These are phyloP conservation scores for Boletus rubescentipes DNA, from an alignment of 768 basidiomycete species.

Conservation along the genomic window DNA sequence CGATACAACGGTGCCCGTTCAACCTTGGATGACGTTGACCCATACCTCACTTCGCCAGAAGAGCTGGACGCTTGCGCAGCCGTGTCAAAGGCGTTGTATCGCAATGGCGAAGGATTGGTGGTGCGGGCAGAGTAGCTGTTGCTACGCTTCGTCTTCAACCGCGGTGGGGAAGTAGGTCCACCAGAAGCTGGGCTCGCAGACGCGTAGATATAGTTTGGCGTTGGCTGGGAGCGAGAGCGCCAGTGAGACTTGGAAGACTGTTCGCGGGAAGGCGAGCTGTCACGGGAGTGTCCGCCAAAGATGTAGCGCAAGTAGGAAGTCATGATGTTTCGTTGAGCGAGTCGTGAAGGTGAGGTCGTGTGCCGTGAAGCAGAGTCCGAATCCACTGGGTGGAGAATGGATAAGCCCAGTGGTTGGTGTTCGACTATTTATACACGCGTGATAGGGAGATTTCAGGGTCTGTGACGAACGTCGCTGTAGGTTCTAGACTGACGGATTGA, in stretches of 20 bases:
- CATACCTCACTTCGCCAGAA: slow-evolving; percentile 34
- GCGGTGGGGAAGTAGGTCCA: slow-evolving; percentile 38
- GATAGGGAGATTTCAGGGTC: slow-evolving; percentile 25
- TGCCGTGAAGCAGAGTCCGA: slow-evolving; percentile 7
- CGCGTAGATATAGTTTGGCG: slow-evolving; percentile 43
- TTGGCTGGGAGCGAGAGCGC: slow-evolving; percentile 42
- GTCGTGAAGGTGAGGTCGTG: slow-evolving; percentile 23
- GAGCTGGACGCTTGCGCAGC: slow-evolving; percentile 20
- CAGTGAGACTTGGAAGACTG: slow-evolving; percentile 40
- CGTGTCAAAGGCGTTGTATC: slow-evolving; percentile 39
- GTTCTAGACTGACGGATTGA: slow-evolving; percentile 26
- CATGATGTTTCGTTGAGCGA: slow-evolving; percentile 33
- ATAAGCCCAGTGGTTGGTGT: neutral
- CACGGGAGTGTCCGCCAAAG: slow-evolving; percentile 38
- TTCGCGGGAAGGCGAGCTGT: slow-evolving; percentile 25
- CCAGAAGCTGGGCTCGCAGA: slow-evolving; percentile 27
- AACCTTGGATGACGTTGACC: slow-evolving; percentile 29
- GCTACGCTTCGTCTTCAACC: slow-evolving; percentile 37
- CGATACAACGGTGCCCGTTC: slow-evolving; percentile 41
- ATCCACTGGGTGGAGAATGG: slow-evolving; percentile 13
- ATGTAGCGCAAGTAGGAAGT: slow-evolving; percentile 51
- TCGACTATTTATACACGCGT: slow-evolving; percentile 27
- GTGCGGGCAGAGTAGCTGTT: slow-evolving; percentile 39
- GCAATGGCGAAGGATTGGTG: slow-evolving; percentile 41
- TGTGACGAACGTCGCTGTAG: slow-evolving; percentile 11